Evolutionary conservation across 108 stramenopile genomes (phyloP), one percentile per base, ranked within the genome.

Genomic region (Cyclotella cryptica): DNA sequence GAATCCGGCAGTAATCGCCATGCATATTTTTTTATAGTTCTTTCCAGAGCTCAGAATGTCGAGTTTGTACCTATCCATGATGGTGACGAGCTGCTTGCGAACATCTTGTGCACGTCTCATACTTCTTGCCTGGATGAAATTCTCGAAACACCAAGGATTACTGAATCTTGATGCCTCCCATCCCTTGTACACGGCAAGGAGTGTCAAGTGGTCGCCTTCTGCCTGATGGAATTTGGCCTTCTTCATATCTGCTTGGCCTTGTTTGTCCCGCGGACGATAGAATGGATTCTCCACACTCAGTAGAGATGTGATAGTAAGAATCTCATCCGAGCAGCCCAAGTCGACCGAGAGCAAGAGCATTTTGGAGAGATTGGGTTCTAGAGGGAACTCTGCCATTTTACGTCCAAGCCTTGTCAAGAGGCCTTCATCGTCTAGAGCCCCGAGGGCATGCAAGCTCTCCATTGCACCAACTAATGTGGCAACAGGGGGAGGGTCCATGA

Each of bases 181-280:
- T 41, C 89, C 97, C 75, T 98, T 96, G 88, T 98, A 99, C 54
- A 99, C 98, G 18, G 92, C 87, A 21, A 99, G 85, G 0, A 98
- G 85, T 14, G 98, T 99, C 40, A 99, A 77, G 72, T 99, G 99
- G 80, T 99, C 99, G 9, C 99, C 99, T 86, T 99, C 99, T 5
- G 97, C 93, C 82, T 98, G 98, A 78, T 97, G 94, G 71, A 99
- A 99, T 85, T 98, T 98, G 42, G 99, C 98, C 84, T 99, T 98
- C 80, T 96, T 96, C 98, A 97, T 97, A 85, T 99, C 99, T 19
- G 99, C 98, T 83, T 97, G 98, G 13, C 94, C 92, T 79, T 98
- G 98, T 83, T 98, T 98, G 72, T 99, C 98, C 62, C 97, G 96
- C 22, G 98, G 99, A 27, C 99, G 86, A 78, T 96, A 98, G 72